Base-by-base conservation (phyloP, 108 stramenopile species). In the Nitzschia palea region DNA sequence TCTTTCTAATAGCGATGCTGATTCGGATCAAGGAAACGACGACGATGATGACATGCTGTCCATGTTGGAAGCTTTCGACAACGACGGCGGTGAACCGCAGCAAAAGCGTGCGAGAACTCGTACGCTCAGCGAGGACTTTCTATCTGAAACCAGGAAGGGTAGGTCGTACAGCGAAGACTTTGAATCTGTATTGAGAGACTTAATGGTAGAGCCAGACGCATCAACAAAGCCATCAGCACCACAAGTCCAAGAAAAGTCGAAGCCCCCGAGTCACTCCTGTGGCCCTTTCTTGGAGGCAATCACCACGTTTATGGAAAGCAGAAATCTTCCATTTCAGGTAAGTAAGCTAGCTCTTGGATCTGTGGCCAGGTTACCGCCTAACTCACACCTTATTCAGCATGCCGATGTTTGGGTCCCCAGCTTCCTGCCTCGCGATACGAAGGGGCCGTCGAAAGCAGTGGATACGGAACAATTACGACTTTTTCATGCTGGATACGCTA, bases 341-440 rank as follows among this genome's bases (percentile, higher is more conserved):
- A 20, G 37, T 40, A 40, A 40, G 37, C 12, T 40, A 10, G 37
- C 6, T 40, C 37, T 40, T 40, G 37, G 37, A 12, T 10, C 10
- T 40, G 12, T 40, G 37, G 12, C 6, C n/a, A n/a, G n/a, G n/a
- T n/a, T n/a, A n/a, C n/a, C n/a, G n/a, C n/a, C n/a, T n/a, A n/a
- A n/a, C n/a, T n/a, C 37, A 12, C 12, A 40, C 37, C 37, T 10
- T 40, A 40, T 12, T 40, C 37, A 40, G 6, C 81, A 86, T 73
- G 78, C 70, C 12, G 89, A 91, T 79, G 50, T 91, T 14, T 91
- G 86, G 86, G 89, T 87, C 0, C 86, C 89, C 2, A 87, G 77
- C 54, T 85, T 67, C 50, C 33, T 70, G 35, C 74, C 58, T 9
- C 62, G 18, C 31, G 66, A 61, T n/a, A 25, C 59, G 0, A 51